phyloP scores from a whole-genome alignment of 345 rosid genomes.

The Rhodamnia rubescens region DNA sequence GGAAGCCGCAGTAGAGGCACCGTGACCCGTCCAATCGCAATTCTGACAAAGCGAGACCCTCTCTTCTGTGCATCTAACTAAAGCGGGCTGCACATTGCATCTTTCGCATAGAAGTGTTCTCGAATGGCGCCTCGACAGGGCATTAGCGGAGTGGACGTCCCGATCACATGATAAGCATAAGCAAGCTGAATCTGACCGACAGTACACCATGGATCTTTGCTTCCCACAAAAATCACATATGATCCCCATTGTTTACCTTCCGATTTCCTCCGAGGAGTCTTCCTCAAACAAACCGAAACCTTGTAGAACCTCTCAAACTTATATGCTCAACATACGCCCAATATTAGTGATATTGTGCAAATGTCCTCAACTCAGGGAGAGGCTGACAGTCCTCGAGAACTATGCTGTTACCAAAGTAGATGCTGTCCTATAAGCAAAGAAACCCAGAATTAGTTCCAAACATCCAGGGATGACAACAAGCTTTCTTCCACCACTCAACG shows the following conservation, averaged over 20 bases:
- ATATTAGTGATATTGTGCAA: not conserved
- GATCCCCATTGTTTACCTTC: slow-evolving; percentile 48
- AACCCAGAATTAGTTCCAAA: not conserved
- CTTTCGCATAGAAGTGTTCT: slow-evolving; percentile 80
- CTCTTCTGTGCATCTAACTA: slow-evolving; percentile 64
- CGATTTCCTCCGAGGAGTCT: not conserved
- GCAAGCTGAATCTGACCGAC: slow-evolving; percentile 89
- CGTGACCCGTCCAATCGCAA: slow-evolving; percentile 79
- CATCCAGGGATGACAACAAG: not conserved
- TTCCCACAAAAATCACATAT: slow-evolving; percentile 86
- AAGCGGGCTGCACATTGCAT: slow-evolving; percentile 73
- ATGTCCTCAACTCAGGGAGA: not conserved
- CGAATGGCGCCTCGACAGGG: slow-evolving; percentile 78
- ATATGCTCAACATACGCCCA: not conserved
- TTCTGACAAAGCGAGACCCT: slow-evolving; percentile 77
- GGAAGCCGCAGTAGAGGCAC: slow-evolving; percentile 31
- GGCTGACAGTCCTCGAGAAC: not conserved
- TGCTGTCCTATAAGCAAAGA: not conserved
- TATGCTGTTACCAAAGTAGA: not conserved
- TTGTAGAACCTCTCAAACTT: not conserved
- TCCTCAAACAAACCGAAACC: not conserved
- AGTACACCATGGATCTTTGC: slow-evolving; percentile 81
- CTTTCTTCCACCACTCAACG: not conserved
- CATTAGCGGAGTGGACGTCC: slow-evolving; percentile 86
- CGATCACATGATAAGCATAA: slow-evolving; percentile 88